phyloP scores from a whole-genome alignment of 2,329 filamentous ascomycete genomes.

The Diaporthe longicolla region DNA sequence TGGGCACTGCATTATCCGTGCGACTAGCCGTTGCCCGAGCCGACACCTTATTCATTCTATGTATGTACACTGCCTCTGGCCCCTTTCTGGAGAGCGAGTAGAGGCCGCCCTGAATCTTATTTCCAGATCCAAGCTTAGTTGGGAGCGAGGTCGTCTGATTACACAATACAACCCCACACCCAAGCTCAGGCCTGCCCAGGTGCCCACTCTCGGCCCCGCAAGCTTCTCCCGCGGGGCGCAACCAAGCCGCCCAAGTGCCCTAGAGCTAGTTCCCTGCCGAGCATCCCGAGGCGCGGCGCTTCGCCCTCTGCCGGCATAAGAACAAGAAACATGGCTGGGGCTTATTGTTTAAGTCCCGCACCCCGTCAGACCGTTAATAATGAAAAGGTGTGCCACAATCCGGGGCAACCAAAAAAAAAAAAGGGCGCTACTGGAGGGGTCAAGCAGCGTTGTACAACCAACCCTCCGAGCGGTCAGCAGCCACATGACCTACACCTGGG shows the following conservation, averaged over 20 bases:
- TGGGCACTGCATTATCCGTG: background rate
- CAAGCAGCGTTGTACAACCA: background rate
- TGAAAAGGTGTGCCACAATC: background rate
- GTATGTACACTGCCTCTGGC: no score
- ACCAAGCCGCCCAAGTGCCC: background rate
- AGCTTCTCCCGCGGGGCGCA: background rate
- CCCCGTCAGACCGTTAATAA: constrained; percentile 2
- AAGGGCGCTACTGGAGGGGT: background rate
- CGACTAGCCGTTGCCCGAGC: background rate
- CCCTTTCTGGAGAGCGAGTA: no score
- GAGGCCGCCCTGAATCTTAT: background rate
- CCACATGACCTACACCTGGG: no score
- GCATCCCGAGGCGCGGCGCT: constrained; percentile 15
- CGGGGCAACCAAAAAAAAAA: background rate
- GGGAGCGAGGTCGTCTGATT: constrained; percentile 19
- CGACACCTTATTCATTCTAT: background rate
- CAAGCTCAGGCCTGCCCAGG: background rate
- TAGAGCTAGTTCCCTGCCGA: constrained; percentile 28
- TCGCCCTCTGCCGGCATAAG: constrained; percentile 31
- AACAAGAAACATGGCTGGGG: constrained; percentile 12
- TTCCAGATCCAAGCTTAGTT: background rate
- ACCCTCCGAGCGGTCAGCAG: no score
- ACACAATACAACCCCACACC: background rate
- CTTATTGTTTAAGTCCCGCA: background rate
- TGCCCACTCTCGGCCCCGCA: background rate